These are phyloP conservation scores for Dujonia santamariae DNA, from an alignment of 1,139 yeast genomes.

Conservation along the genomic window DNA sequence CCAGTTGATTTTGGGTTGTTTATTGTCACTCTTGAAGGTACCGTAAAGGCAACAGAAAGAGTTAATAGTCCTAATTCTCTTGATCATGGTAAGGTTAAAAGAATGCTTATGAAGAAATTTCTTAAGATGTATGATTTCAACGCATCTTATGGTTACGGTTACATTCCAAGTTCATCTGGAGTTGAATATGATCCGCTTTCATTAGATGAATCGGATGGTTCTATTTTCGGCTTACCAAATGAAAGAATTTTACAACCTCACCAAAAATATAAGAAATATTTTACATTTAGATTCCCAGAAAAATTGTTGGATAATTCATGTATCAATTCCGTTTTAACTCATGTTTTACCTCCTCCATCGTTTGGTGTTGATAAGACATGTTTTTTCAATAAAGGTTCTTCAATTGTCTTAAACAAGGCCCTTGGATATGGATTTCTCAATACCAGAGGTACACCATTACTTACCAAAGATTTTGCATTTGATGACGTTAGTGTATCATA, in stretches of 20 bases:
- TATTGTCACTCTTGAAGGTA: conserved; percentile 47
- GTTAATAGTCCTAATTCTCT: conserved; percentile 14
- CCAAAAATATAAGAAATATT: conserved; percentile 55
- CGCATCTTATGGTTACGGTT: conserved; percentile 43
- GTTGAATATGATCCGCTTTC: conserved; percentile 44
- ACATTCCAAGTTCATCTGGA: conserved; percentile 50
- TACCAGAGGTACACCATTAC: conserved; percentile 40
- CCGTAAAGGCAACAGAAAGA: conserved; percentile 35
- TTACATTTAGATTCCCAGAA: conserved; percentile 61
- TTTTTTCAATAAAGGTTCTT: conserved; percentile 33
- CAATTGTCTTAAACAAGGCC: conserved; percentile 37
- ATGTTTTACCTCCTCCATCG: conserved; percentile 62
- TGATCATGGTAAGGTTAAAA: conserved; percentile 22
- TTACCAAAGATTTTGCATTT: conserved; percentile 40
- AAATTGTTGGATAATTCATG: conserved; percentile 57
- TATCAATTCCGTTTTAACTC: conserved; percentile 49
- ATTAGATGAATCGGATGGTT: conserved; percentile 45
- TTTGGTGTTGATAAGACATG: conserved; percentile 54
- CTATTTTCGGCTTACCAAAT: conserved; percentile 49
- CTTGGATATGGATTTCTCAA: conserved; percentile 44
- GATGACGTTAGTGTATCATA: conserved; percentile 42
- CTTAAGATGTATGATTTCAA: conserved; percentile 47
- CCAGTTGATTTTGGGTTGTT: conserved; percentile 45
- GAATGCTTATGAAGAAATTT: conserved; percentile 40
- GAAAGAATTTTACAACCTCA: conserved; percentile 51